Base-by-base conservation (phyloP, 345 rosid species). In the Gossypium raimondii region DNA sequence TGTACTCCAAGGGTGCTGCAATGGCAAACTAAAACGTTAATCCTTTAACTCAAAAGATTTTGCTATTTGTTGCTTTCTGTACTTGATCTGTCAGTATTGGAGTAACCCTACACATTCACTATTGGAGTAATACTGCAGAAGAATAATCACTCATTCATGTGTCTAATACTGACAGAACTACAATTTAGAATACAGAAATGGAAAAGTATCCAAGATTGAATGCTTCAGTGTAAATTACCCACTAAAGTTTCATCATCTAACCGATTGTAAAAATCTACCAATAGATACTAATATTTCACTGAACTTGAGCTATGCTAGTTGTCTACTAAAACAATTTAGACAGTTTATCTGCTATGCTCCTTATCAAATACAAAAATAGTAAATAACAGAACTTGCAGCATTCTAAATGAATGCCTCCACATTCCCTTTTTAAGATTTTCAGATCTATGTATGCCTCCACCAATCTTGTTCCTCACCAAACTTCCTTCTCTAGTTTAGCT, bases 1-100 rank as follows among this genome's bases (percentile, higher is more conserved):
- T 77, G 75, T 64, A 81, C 89, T 90, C 98, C 94, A 95, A 27
- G 97, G 98, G 85, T 95, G 98, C 98, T 95, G 88, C 81, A 84
- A 25, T 27, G 77, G 65, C 20, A 67, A 75, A 73, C 73, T 68
- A 52, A 77, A 73, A 20, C 29, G 63, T 76, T 20, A 84, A 44
- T 58, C 77, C 14, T 38, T 65, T 44, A 16, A 76, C 73, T 53
- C 8, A 18, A 0, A 50, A 63, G 29, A 20, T 24, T 62, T 67
- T 60, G n/a, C 34, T 52, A 18, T 22, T 50, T 52, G 72, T 64
- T 65, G 7, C 53, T 66, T 66, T 44, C 29, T 44, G 10, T 38
- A 34, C 61, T 48, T 24, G 34, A 51, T 72, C 53, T 55, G 58
- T 22, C 24, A 22, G 24, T 22, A 22, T 22, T 22, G 24, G 24